phyloP scores from a whole-genome alignment of 345 rosid genomes.

The Leavenworthia alabamica region DNA sequence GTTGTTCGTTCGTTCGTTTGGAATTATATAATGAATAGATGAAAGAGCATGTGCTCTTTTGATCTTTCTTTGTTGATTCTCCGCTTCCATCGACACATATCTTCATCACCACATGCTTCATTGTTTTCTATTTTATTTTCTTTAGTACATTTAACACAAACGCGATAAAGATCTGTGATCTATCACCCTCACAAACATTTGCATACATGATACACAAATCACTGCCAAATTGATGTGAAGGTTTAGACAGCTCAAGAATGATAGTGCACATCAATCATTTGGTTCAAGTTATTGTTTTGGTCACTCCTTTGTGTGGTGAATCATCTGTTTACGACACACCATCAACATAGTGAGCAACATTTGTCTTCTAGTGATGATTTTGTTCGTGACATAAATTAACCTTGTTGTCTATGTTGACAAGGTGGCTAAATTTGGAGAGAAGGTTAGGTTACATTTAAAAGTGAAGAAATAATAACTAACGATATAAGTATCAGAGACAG shows the following conservation, averaged over 20 bases:
- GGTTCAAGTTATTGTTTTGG: not conserved
- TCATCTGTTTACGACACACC: not conserved
- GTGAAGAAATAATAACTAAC: too few species aligned
- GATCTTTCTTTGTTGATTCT: conserved; percentile 31
- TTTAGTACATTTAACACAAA: not conserved
- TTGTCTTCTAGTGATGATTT: not conserved
- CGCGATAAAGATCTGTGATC: too few species aligned
- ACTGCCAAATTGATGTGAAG: not conserved
- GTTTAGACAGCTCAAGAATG: not conserved
- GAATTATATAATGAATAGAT: conserved; percentile 11
- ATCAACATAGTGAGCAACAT: not conserved
- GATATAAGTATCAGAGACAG: not conserved
- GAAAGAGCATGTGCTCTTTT: conserved; percentile 20
- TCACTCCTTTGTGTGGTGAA: not conserved
- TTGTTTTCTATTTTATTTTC: not conserved
- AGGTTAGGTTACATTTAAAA: not conserved
- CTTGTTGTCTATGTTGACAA: not conserved
- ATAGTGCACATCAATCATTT: not conserved
- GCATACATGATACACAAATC: not conserved
- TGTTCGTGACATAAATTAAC: not conserved
- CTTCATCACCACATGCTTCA: conserved; percentile 20
- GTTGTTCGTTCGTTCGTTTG: not conserved
- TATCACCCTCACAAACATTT: not conserved
- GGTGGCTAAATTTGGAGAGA: not conserved
- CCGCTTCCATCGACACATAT: conserved; percentile 29